Evolutionary conservation across 169 alveolate genomes (phyloP).

Genomic region (Plasmodium cynomolgi): DNA sequence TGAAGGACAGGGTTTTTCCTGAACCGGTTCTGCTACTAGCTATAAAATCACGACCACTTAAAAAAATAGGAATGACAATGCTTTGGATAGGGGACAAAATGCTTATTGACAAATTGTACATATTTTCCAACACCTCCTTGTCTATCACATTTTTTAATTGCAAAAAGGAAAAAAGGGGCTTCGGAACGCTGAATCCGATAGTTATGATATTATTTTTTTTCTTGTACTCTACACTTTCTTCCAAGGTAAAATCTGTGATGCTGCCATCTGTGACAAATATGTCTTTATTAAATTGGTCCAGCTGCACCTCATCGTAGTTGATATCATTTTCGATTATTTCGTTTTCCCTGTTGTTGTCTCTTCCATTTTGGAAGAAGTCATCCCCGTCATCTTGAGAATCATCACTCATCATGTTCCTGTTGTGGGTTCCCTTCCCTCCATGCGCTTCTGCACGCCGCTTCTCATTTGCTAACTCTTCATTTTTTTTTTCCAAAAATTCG

Average conservation of each 20-base stretch:
- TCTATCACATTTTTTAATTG: conserved; percentile 61
- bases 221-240: conserved; percentile 72
- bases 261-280: conserved; percentile 48
- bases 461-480: conserved; percentile 19
- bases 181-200: conserved; percentile 67
- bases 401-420: background rate
- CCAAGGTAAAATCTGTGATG: conserved; percentile 41
- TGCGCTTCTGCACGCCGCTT: background rate
- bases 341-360: background rate
- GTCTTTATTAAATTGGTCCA: conserved; percentile 23
- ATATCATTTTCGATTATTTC: conserved; percentile 16
- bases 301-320: conserved; percentile 32
- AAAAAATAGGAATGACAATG: conserved; percentile 81
- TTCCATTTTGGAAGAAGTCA: background rate
- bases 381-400: background rate
- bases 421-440: background rate
- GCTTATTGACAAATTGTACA: conserved; percentile 40
- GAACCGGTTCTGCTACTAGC: conserved; percentile 96
- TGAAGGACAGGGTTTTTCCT: conserved; percentile 95
- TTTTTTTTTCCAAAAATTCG: conserved; percentile 52
- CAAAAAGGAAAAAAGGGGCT: conserved; percentile 60
- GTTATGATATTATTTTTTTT: conserved; percentile 60
- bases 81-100: conserved; percentile 50
- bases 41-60: conserved; percentile 93
- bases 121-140: conserved; percentile 34